Evolutionary conservation across 2,329 filamentous ascomycete species (phyloP), one percentile per base, ranked within the genome.

Genomic region (Xylaria sp.): DNA sequence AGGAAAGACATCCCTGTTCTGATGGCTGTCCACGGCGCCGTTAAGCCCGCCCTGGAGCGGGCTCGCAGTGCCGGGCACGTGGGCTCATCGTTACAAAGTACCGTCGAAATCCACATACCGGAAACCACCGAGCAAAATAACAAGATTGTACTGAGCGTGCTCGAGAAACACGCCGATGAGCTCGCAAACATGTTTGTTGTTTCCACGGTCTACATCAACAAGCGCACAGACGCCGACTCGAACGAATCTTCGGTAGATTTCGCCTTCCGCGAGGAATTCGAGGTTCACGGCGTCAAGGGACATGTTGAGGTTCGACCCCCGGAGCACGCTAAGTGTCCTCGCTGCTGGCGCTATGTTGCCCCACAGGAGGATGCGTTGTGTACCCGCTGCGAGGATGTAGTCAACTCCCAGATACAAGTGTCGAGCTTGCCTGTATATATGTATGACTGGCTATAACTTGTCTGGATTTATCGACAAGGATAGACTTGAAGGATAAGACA

Each of bases 311-410:
- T 86, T 25, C 73, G 85, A 60, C 85, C 87, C 66, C 87, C 87
- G 1, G 78, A 75, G 73, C 76, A 84, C 13, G 81, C 85, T 56
- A 99, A 98, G 80, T 99, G 96, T 79, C 86, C 88, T 0, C 86
- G 96, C 60, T 99, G 96, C 82, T 99, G 96, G 96, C 89, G 92
- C 70, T 97, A 93, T 79, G 86, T 92, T 28, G 90, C 92, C n/a
- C 83, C 87, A n/a, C 81, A 81, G 57, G 86, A 91, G 73, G 89
- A 92, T 20, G 80, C 83, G 48, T 82, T 97, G 20, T 98, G 95
- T 80, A 81, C 80, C 58, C 85, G 94, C 77, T 98, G 95, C 79
- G 89, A 90, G 37, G 86, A 88, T 13, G 88, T 91, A 44, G 86
- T 95, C 3, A 54, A 68, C 6, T 13, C 64, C 61, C 50, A 44